Percentiles rank a stretch among this genome's conserved stretches.
Evolutionary conservation across 257 asterid species (phyloP).

Genomic region (Nicotiana tomentosiformis): DNA sequence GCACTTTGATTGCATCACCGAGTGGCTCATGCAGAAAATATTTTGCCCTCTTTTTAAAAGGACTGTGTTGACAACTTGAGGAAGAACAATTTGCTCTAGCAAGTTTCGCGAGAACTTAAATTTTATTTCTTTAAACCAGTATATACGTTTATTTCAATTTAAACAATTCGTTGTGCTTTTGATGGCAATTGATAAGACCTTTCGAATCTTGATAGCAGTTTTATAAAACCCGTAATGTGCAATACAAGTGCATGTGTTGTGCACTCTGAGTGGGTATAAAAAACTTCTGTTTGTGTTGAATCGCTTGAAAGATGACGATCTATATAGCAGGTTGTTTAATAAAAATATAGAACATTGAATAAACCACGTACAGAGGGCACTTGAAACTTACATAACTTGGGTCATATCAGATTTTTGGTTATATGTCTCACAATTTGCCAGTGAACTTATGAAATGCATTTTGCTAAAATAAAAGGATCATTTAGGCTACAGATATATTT

Average conservation of each 20-base stretch:
- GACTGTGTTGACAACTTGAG: not conserved
- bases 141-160: no score
- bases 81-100: not conserved
- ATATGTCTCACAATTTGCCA: not conserved
- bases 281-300: not conserved
- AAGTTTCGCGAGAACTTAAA: not conserved
- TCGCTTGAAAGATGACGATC: not conserved
- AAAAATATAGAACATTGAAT: no score
- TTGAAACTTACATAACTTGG: no score
- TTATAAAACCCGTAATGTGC: not conserved
- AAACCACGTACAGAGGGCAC: no score
- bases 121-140: not conserved
- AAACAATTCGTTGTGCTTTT: not conserved
- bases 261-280: not conserved
- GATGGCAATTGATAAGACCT: not conserved
- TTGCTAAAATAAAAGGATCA: not conserved
- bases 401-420: not conserved
- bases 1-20: conserved; percentile 5
- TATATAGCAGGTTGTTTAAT: not conserved
- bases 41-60: not conserved
- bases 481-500: not conserved
- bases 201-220: not conserved
- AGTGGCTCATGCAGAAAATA: conserved; percentile 1
- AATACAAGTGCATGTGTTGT: not conserved
- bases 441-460: not conserved